phyloP scores from a whole-genome alignment of 805 yeast species.

The Yamadazyma sp. region DNA sequence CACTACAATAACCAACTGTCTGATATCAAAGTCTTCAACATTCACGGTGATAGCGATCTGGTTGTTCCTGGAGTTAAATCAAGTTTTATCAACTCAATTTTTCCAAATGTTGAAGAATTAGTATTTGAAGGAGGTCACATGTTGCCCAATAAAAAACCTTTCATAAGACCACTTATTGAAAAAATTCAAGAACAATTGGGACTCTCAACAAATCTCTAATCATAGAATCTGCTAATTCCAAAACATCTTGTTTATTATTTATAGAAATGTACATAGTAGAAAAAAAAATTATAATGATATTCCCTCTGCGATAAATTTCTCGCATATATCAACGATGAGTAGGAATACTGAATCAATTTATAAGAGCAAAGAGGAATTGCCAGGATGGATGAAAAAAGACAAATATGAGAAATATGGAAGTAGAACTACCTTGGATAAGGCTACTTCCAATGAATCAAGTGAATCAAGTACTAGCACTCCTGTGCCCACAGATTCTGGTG shows the following conservation, averaged over 20 bases:
- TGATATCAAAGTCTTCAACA: slow-evolving; percentile 22
- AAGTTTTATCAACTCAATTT: slow-evolving; percentile 20
- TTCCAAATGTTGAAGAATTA: slow-evolving; percentile 15
- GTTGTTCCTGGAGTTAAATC: slow-evolving; percentile 33
- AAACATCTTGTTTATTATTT: neutral
- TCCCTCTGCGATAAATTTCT: neutral
- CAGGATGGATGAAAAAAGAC: slow-evolving; percentile 38
- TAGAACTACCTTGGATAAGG: slow-evolving; percentile 8
- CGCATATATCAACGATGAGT: slow-evolving; percentile 2
- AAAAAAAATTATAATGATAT: neutral
- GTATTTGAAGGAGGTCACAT: slow-evolving; percentile 39
- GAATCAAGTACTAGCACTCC: neutral
- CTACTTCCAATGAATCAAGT: neutral
- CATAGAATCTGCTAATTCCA: no score
- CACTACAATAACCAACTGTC: slow-evolving; percentile 16
- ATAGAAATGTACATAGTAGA: neutral
- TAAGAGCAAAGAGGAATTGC: slow-evolving; percentile 18
- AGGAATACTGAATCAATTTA: slow-evolving; percentile 5
- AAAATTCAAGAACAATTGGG: slow-evolving; percentile 10
- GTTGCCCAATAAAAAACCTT: slow-evolving; percentile 25
- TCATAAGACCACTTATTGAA: slow-evolving; percentile 17
- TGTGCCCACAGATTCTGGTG: neutral
- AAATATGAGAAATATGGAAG: slow-evolving; percentile 42
- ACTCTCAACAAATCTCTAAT: no score
- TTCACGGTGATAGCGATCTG: slow-evolving; percentile 31